Evolutionary conservation across 2,329 filamentous ascomycete species (phyloP), one percentile per base, ranked within the genome.

Genomic region (Cadophora gregata): DNA sequence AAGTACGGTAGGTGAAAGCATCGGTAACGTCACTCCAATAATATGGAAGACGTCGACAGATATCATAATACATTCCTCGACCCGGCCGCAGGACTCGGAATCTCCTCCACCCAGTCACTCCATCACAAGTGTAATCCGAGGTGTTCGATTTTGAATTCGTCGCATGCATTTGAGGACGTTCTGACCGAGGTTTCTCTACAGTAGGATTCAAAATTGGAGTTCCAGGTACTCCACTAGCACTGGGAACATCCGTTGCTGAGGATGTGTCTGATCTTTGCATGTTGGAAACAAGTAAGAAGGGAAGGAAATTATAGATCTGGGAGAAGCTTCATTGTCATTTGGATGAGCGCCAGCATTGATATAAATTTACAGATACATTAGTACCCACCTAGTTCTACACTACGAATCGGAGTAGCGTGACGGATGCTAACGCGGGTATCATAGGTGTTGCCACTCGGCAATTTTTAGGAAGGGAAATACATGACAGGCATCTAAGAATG

Each of bases 21-120:
- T 88, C 85, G 2, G 72, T 78, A 51, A 86, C 83, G 70, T 88
- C 85, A 70, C 81, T 84, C 80, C 80, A 81, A 74, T 87, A 87
- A 73, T 59, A 64, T 24, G 62, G 62, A 59, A 64, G 62, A 3
- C 62, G 62, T 8, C 62, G 62, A 25, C 55, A 38, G 16, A 64
- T 27, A 33, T 64, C 62, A 29, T 59, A 45, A 55, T 64, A 64
- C 53, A 64, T 64, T 25, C 62, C 62, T 38, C 53, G 38, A 50
- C 62, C 31, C 24, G 62, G 62, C 55, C 62, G 33, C n/a, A 64
- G 19, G 3, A 59, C 38, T 50, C 62, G 33, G n/a, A 47, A 64
- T 51, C 53, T 59, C 42, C 42, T 48, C 62, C 62, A 64, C 50
- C 62, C 62, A 19, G 36, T 50, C 29, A 59, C 9, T 16, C 53